Conservation (phyloP, 352 stramenopile species). For the Globisporangium sylvaticum region DNA sequence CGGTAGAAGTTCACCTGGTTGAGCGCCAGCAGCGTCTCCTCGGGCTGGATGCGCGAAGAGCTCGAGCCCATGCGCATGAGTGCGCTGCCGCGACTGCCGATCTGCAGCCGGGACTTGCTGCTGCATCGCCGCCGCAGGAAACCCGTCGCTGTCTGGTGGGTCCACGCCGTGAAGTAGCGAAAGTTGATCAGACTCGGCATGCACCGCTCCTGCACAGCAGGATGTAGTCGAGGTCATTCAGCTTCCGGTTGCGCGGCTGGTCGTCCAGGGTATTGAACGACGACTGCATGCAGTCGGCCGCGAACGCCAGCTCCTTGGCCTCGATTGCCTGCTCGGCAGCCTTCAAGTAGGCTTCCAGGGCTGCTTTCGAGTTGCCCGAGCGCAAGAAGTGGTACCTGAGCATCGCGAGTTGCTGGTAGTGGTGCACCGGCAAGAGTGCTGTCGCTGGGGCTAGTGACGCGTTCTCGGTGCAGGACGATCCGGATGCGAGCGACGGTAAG, state of each 20-base stretch:
- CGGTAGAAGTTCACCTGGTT: constrained; percentile 67
- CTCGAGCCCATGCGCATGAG: constrained; percentile 12
- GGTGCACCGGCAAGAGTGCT: neutral
- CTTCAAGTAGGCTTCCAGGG: constrained; percentile 59
- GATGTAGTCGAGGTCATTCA: constrained; percentile 58
- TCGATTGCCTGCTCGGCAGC: constrained; percentile 55
- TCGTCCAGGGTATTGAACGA: constrained; percentile 64
- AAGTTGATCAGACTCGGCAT: constrained; percentile 44
- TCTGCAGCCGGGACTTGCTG: neutral
- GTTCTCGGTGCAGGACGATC: neutral
- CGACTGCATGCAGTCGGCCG: constrained; percentile 72
- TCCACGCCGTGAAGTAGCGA: constrained; percentile 31
- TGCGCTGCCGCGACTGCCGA: neutral
- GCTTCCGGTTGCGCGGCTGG: constrained; percentile 29
- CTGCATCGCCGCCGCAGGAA: neutral
- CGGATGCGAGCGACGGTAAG: neutral
- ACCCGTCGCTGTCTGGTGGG: neutral
- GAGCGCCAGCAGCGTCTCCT: constrained; percentile 47
- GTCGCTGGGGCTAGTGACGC: neutral
- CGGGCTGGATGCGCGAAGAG: constrained; percentile 35
- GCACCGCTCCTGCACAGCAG: constrained; percentile 38
- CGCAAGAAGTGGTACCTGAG: constrained; percentile 65
- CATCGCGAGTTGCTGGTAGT: constrained; percentile 57
- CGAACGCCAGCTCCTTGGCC: constrained; percentile 56
- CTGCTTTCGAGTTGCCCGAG: constrained; percentile 42